Conservation (phyloP, 2,329 filamentous ascomycete genomes). For the Talaromyces pinophilus region DNA sequence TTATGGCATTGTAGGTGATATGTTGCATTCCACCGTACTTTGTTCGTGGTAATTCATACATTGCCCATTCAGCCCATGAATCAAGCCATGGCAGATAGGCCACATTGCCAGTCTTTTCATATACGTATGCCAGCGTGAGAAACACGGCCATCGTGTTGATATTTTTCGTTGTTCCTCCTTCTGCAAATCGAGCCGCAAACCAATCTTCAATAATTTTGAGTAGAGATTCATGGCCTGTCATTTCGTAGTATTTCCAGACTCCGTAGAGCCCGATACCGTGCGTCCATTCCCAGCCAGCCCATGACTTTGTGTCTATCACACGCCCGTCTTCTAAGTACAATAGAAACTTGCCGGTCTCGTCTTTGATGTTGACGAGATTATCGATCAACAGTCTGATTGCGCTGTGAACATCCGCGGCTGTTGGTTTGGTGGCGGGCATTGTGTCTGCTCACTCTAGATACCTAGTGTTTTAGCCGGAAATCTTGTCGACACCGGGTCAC, state of each 20-base stretch:
- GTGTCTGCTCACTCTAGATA: background rate
- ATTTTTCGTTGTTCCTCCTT: constrained; percentile 76
- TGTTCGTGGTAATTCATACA: constrained; percentile 72
- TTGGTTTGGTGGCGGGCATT: constrained; percentile 27
- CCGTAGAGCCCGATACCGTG: constrained; percentile 79
- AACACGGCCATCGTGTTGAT: constrained; percentile 84
- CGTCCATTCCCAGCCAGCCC: constrained; percentile 75
- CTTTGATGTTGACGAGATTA: constrained; percentile 75
- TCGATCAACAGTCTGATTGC: constrained; percentile 68
- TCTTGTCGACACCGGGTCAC: background rate
- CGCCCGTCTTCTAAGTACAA: constrained; percentile 70
- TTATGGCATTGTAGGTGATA: constrained; percentile 69
- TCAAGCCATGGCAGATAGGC: constrained; percentile 77
- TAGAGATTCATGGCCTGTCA: constrained; percentile 63
- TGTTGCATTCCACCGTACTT: constrained; percentile 73
- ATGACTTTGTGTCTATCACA: constrained; percentile 81
- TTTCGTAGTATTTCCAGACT: constrained; percentile 76
- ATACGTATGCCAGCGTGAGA: constrained; percentile 73
- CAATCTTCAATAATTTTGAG: constrained; percentile 70
- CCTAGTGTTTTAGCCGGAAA: background rate
- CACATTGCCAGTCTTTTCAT: constrained; percentile 69
- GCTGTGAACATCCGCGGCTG: constrained; percentile 48
- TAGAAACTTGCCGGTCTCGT: constrained; percentile 72
- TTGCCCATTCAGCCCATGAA: constrained; percentile 79
- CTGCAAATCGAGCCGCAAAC: constrained; percentile 68